These are phyloP conservation scores for Aspergillaceae sp. DNA, from an alignment of 2,329 filamentous ascomycete genomes.

Conservation along the genomic window DNA sequence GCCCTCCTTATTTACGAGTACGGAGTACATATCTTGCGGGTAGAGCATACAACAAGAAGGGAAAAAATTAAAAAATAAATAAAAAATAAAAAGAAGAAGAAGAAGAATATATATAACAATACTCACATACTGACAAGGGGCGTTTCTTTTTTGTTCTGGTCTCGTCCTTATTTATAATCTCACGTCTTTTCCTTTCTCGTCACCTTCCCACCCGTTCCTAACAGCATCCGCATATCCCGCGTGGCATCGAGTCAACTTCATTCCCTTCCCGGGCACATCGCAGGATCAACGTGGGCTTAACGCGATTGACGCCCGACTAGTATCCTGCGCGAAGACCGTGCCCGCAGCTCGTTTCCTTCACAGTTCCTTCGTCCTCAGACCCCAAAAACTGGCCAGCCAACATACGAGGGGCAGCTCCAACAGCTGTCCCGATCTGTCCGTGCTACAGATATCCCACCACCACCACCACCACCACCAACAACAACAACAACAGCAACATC, in stretches of 20 bases:
- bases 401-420: constrained; percentile 32
- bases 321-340: background rate
- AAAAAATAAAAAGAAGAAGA: no score
- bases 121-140: background rate
- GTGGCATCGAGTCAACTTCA: background rate
- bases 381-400: constrained; percentile 35
- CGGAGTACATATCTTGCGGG: no score
- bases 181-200: background rate
- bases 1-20: no score
- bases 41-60: no score
- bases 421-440: constrained; percentile 37
- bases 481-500: background rate
- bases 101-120: no score
- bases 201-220: background rate
- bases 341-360: background rate
- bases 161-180: background rate
- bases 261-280: background rate
- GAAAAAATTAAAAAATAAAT: no score
- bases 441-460: constrained; percentile 22
- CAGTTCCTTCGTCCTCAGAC: constrained; percentile 15
- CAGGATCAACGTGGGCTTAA: background rate
- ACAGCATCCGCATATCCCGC: background rate
- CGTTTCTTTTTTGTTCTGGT: background rate
- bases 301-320: background rate
- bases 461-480: constrained; percentile 15